Evolutionary conservation across 306 rosid genomes (phyloP), one percentile per base, ranked within the genome.

Genomic region (Pueraria montana): DNA sequence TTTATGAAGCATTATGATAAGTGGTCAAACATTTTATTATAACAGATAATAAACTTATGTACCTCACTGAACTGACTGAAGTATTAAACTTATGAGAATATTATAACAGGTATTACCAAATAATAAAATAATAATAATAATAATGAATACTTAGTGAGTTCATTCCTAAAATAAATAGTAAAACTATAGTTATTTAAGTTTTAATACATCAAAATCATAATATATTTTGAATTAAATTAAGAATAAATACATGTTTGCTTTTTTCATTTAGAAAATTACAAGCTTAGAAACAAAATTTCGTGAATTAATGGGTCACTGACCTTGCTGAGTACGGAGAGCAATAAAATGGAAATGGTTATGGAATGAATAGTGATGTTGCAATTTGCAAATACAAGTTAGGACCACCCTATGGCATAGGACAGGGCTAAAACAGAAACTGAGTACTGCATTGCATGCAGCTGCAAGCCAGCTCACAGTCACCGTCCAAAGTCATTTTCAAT

Each of bases 361-460:
- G 16, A 63, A n/a, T n/a, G n/a, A n/a, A n/a, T n/a, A 38, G 83
- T 38, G 12, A 68, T 26, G 23, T 40, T 23, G 36, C 58, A 52
- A 32, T 27, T 11, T 23, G 36, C 58, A 52, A 32, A 13, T 5
- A 10, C 40, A 63, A 17, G 81, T 27, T 46, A 48, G 84, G 78
- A 71, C 84, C 78, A 71, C 72, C n/a, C 78, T 70, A 68, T 9
- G 69, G 64, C 30, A 6, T 58, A 80, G 71, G 45, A 70, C 55
- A 45, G 63, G 10, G 83, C n/a, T n/a, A 68, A 21, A 68, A 61
- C 36, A 23, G 36, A 61, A 24, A 18, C 17, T 17, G 50, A 12
- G 50, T 12, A 20, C 64, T 49, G 34, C 21, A 42, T n/a, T 18
- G 73, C 72, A 65, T 36, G 26, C 24, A 64, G 13, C 36, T 30